phyloP scores from a whole-genome alignment of 192 early-diverging fungal genomes.

The Oehlia diaphana region DNA sequence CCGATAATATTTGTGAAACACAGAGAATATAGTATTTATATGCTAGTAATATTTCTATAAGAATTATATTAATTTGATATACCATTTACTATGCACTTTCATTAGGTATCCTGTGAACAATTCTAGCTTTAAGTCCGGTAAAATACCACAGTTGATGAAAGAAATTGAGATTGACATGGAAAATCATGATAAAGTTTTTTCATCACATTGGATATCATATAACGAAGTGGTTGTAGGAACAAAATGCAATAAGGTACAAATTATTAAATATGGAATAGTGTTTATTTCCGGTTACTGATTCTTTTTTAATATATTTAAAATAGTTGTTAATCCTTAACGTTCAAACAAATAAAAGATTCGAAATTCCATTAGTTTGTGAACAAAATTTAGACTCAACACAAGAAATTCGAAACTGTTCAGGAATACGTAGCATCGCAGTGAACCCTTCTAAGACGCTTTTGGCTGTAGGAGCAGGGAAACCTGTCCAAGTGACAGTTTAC shows the following conservation, averaged over 20 bases:
- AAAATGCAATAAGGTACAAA: constrained; percentile 56
- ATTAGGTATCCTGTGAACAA: background rate
- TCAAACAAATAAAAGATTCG: constrained; percentile 35
- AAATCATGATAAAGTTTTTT: constrained; percentile 60
- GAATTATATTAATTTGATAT: background rate
- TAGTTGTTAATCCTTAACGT: constrained; percentile 43
- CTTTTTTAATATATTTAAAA: background rate
- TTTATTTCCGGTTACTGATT: background rate
- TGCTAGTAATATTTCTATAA: background rate
- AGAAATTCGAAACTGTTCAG: constrained; percentile 39
- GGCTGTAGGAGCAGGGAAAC: constrained; percentile 61
- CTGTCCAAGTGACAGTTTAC: constrained; percentile 62
- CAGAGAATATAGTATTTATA: background rate
- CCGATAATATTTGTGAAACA: background rate
- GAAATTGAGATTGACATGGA: constrained; percentile 34
- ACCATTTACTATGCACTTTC: too few species aligned
- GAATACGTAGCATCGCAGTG: constrained; percentile 62
- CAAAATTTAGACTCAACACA: constrained; percentile 9
- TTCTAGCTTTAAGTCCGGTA: constrained; percentile 23
- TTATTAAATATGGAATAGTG: background rate
- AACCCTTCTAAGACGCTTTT: constrained; percentile 64
- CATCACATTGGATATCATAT: constrained; percentile 50
- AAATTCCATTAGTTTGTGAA: constrained; percentile 35
- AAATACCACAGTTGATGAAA: constrained; percentile 29
- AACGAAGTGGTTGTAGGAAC: constrained; percentile 60